Base-by-base conservation (phyloP, 495 filamentous ascomycete genomes). In the Cryomyces minteri region DNA sequence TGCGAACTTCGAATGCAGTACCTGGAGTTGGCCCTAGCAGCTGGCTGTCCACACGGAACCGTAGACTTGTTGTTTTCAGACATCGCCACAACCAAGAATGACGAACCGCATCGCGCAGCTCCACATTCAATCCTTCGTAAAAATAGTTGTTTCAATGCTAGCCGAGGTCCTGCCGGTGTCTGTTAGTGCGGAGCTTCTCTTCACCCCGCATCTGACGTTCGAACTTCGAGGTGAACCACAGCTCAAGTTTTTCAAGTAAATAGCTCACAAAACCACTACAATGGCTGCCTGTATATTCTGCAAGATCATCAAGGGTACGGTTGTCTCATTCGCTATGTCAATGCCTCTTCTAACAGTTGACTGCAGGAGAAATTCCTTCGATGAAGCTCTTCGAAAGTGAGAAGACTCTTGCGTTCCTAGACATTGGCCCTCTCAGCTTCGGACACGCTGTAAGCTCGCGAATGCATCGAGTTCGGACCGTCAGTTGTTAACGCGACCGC, bases 311-410 rank as follows among this genome's bases (percentile, higher is more conserved):
- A 93, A 92, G 71, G 90, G 87, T 80, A 66, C 51, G 12, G 32
- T 14, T n/a, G 10, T 32, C 25, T 37, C 36, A 33, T 29, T 45
- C 32, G 45, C 32, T 32, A 1, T 36, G 25, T 36, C 28, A 31
- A 46, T 45, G 32, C 40, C 38, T 31, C 41, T 12, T 42, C n/a
- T 39, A 38, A 30, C 32, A 43, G 7, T 41, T 9, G 32, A 18
- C 6, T 43, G 49, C 57, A 92, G 86, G 85, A 52, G 88, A 95
- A 38, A 94, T 95, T 66, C 87, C 88, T 41, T 84, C 79, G 54
- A 83, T 94, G 68, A 95, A 94, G 73, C 74, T 96, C 67, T 84
- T 82, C 57, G 90, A 98, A 64, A 83, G 67, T 55, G 84, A 93
- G 31, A 92, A 87, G 69, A 82, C 90, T 48, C 72, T 94, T 11